Evolutionary conservation across 257 asterid species (phyloP), one percentile per base, ranked within the genome.

Genomic region (Salvia splendens): DNA sequence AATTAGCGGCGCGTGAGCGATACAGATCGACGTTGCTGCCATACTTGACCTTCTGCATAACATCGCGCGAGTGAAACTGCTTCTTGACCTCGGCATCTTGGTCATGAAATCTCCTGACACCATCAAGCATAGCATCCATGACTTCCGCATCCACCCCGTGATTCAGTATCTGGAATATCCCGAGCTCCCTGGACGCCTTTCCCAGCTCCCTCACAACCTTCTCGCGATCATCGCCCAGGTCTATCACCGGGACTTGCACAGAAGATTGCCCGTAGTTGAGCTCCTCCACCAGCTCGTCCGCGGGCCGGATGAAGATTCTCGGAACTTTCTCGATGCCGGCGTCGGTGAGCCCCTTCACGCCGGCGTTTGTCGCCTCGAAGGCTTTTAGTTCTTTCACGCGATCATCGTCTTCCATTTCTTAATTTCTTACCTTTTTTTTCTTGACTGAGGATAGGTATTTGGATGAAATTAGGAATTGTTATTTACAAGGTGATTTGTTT

Each of bases 141-240:
- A 86, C 86, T 11, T 69, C 48, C 17, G 0, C 6, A 3, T 79
- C 72, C 16, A 91, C 73, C 3, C 96, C 91, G 69, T 88, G 96
- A 68, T 91, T 86, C 64, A 79, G 77, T 10, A 86, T 73, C 58
- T 70, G 85, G 77, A 91, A 91, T 43, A 88, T 75, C 7, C 95
- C 96, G 84, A 85, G 82, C 20, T 79, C 80, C 32, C 71, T 75
- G 0, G 92, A 84, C 5, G 97, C 96, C 8, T n/a, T 33, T 40
- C 56, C 62, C 12, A 87, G 40, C 70, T 84, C 61, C 0, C 24
- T 51, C 0, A 84, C 72, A 0, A 86, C 36, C 8, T 52, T 56
- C 72, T 61, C 45, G 4, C 66, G 82, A 28, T 70, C 71, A 47
- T 72, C 73, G 2, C 43, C 6, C 0, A 87, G 86, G 48, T 86